Evolutionary conservation across 345 rosid genomes (phyloP).

Genomic region (Reutealis trisperma): DNA sequence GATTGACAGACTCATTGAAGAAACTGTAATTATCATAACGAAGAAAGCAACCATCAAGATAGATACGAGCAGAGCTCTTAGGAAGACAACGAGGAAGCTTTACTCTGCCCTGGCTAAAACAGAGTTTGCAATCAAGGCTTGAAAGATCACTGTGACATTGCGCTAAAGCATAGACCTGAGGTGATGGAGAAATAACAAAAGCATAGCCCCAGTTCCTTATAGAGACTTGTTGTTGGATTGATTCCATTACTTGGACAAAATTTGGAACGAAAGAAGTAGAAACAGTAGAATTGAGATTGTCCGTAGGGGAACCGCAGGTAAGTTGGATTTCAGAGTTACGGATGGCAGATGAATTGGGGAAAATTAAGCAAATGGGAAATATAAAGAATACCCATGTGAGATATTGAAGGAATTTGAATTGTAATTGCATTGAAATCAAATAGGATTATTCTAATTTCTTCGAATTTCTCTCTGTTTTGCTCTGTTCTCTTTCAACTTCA

Average conservation of each 20-base stretch:
- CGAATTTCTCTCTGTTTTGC: not conserved
- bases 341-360: not conserved
- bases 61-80: constrained; percentile 48
- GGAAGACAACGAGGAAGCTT: constrained; percentile 36
- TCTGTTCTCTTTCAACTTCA: not conserved
- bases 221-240: not conserved
- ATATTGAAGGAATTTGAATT: constrained; percentile 13
- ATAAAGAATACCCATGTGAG: constrained; percentile 6
- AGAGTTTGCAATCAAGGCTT: constrained; percentile 40
- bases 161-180: constrained; percentile 36
- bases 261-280: not conserved
- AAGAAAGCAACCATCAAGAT: constrained; percentile 67
- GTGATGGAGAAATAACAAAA: constrained; percentile 18
- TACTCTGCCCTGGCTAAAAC: constrained; percentile 37
- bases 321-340: constrained; percentile 8
- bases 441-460: not conserved
- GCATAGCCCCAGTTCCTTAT: constrained; percentile 16
- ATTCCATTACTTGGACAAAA: constrained; percentile 26
- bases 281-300: not conserved
- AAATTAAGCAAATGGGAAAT: not conserved
- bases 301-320: constrained; percentile 11
- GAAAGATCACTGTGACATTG: constrained; percentile 56
- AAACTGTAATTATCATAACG: constrained; percentile 54
- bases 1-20: constrained; percentile 45
- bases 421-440: constrained; percentile 34